Percentiles rank a stretch among this genome's conserved stretches.
Conservation (phyloP, 2,329 filamentous ascomycete genomes). For the Didymella exigua region DNA sequence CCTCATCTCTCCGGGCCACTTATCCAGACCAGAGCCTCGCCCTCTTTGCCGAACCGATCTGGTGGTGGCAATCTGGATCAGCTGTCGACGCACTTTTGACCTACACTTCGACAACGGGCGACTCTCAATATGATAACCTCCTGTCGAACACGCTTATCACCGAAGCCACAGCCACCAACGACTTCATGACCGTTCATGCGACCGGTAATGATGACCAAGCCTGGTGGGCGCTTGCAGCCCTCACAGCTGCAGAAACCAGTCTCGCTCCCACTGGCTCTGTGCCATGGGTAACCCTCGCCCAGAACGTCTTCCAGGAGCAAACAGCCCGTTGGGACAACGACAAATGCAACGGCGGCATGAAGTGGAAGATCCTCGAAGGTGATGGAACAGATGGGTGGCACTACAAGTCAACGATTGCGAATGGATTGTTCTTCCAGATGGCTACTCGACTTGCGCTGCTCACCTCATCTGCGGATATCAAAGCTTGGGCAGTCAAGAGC, state of each 20-base stretch:
- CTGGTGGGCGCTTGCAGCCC: conserved; percentile 71
- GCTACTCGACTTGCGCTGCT: conserved; percentile 72
- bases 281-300: conserved; percentile 67
- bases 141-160: conserved; percentile 34
- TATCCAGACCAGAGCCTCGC: conserved; percentile 28
- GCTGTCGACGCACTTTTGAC: conserved; percentile 40
- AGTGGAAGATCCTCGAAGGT: conserved; percentile 76
- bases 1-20: conserved; percentile 22
- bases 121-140: conserved; percentile 48
- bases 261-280: conserved; percentile 57
- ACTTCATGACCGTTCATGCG: conserved; percentile 49
- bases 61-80: conserved; percentile 43
- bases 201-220: conserved; percentile 74
- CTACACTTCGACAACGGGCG: conserved; percentile 50
- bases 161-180: conserved; percentile 32
- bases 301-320: conserved; percentile 75
- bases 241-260: conserved; percentile 70
- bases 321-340: conserved; percentile 69
- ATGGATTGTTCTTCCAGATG: conserved; percentile 80
- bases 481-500: conserved; percentile 66
- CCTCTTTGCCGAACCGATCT: conserved; percentile 30
- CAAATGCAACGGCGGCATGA: conserved; percentile 68
- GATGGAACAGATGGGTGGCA: conserved; percentile 70
- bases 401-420: conserved; percentile 81
- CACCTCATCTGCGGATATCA: conserved; percentile 59